Base-by-base conservation (phyloP, 345 rosid species). In the Syzygium aqueum region DNA sequence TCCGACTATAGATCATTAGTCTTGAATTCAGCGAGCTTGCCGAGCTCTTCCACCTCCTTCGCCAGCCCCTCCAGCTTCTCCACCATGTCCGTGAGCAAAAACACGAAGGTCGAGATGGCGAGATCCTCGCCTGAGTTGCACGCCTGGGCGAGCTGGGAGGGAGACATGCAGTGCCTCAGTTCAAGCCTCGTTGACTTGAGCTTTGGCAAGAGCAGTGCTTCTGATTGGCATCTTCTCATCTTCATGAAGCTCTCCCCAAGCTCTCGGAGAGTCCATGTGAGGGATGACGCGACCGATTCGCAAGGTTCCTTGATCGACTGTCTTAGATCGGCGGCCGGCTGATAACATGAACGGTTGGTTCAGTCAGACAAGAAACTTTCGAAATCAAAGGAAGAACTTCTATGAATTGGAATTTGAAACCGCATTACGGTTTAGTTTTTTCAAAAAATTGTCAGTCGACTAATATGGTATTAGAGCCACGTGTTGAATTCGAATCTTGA, bases 41-140 rank as follows among this genome's bases (percentile, higher is more conserved):
- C 98, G 17, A 95, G 94, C 85, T 93, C 90, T 40, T 93, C 93
- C 40, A 93, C 95, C 77, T 93, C 91, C 85, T 92, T 93, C 11
- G 92, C 88, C 89, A 94, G 89, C 28, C 87, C 92, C 92, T 93
- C 94, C 87, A 92, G 84, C 88, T 93, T 94, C 85, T 93, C 92
- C n/a, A 90, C 91, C 80, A 93, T 89, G 90, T 87, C 91, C 78
- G 85, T 91, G 78, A 93, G 84, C 27, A 90, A 61, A 89, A 87
- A 93, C n/a, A 94, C 53, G 28, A 92, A 93, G 91, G 92, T 89
- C 33, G 94, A 93, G 33, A 90, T 67, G 40, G 90, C 91, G 30
- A 93, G 90, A 27, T 87, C 93, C 84, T 94, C 93, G 22, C 65
- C 83, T 11, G 27, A 21, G 61, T 86, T 85, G 88, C 90, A 87